Conservation (phyloP, 2,329 filamentous ascomycete species). For the Tolypocladium cylindrosporum region DNA sequence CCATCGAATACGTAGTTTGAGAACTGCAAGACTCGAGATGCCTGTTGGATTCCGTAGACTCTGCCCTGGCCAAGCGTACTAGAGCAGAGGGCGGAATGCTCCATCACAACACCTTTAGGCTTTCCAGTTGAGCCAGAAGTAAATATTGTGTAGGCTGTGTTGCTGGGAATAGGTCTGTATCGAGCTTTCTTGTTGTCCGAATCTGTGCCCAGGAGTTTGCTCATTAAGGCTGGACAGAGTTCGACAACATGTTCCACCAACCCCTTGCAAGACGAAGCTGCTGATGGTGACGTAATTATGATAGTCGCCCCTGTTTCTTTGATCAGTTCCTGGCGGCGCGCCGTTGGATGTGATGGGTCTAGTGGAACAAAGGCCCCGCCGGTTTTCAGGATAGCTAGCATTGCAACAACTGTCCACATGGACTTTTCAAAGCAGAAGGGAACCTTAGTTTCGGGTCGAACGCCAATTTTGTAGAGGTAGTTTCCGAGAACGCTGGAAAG, state of each 20-base stretch:
- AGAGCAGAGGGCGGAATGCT: constrained; percentile 43
- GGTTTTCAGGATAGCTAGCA: constrained; percentile 15
- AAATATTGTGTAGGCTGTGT: constrained; percentile 14
- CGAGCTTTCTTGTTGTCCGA: not conserved
- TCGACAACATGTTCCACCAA: not conserved
- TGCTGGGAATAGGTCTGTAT: not conserved
- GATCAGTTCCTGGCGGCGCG: not conserved
- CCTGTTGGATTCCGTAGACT: constrained; percentile 31
- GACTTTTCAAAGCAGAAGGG: constrained; percentile 8
- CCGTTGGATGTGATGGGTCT: not conserved
- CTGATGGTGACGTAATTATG: not conserved
- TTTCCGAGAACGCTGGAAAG: not conserved
- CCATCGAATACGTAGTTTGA: constrained; percentile 41
- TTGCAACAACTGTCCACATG: constrained; percentile 8
- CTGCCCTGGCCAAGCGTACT: constrained; percentile 36
- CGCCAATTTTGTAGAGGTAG: not conserved
- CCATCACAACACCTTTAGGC: constrained; percentile 16
- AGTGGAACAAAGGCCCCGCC: constrained; percentile 6
- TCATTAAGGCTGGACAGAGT: not conserved
- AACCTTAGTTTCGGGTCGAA: not conserved
- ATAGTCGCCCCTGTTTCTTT: not conserved
- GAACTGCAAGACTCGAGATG: constrained; percentile 42
- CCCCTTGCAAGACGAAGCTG: not conserved
- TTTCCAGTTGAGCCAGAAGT: constrained; percentile 17
- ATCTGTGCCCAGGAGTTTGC: not conserved